Evolutionary conservation across 164 flowering plant genomes (phyloP), one percentile per base, ranked within the genome.

Genomic region (Vitis amurensis): DNA sequence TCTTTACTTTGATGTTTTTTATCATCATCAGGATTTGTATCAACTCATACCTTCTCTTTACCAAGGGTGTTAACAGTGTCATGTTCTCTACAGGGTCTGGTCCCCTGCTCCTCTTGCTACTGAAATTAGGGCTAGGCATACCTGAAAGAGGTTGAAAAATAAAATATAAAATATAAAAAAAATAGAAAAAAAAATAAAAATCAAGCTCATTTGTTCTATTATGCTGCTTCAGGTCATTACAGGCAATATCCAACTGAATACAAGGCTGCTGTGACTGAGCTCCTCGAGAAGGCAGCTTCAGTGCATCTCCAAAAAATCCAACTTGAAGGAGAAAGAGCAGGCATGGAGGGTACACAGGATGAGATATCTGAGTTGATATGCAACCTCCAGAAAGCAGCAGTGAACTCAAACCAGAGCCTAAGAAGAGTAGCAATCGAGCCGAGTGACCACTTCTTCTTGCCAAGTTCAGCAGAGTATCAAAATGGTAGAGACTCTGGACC

Each of bases 331-430:
- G 78, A 82, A 60, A 78, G 66, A 61, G 56, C 64, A 57, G 66
- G 73, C 63, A 49, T 77, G 65, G 74, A 68, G 30, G 70, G 74
- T 37, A 70, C 67, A 71, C 81, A 76, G 59, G 89, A 84, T 68
- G 83, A 83, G 74, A 82, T 86, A 23, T 80, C 87, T 50, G 83
- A 83, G 55, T 37, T 88, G 67, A 81, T 88, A n/a, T 85, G 88
- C 70, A 80, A 79, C 69, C 87, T 88, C 61, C 88, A 83, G 69
- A 86, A 82, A 37, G 87, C 78, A 15, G 85, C 88, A 8, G 86
- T 78, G 16, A 75, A 75, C 66, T 86, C 92, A 17, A 82, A 79
- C 64, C 80, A 83, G 68, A 83, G 86, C 74, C 71, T 88, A 10
- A 77, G 73, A 67, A 79, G 87, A 73, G 83, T 84, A 61, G 92